Percentiles rank a stretch among this genome's conserved stretches.
These are phyloP conservation scores for Trichosanthes truncata DNA, from an alignment of 306 rosid genomes.

Conservation along the genomic window DNA sequence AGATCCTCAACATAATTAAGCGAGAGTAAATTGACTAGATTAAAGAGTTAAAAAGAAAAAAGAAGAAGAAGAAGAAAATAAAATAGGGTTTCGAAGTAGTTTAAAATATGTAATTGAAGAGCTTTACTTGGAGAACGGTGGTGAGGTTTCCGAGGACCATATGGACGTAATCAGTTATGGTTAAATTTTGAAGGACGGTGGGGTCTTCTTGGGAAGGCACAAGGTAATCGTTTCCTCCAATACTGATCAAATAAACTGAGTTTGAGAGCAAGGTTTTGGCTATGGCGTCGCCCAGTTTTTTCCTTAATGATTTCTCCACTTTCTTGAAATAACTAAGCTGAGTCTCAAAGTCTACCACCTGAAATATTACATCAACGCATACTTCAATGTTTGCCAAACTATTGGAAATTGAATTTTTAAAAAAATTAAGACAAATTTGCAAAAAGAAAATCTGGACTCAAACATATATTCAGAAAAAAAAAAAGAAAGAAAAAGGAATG, in stretches of 20 bases:
- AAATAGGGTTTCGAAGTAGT: too few relatives aligned
- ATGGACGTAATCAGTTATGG: slow-evolving; percentile 16
- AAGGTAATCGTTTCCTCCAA: slow-evolving; percentile 27
- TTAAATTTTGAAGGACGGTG: neutral
- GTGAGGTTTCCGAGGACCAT: slow-evolving; percentile 36
- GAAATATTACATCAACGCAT: neutral
- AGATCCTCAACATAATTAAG: too few relatives aligned
- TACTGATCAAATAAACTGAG: slow-evolving; percentile 33
- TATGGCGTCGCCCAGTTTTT: slow-evolving; percentile 20
- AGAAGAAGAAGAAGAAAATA: too few relatives aligned
- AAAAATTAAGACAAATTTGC: neutral
- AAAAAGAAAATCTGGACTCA: too few relatives aligned
- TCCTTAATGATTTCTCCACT: slow-evolving; percentile 11
- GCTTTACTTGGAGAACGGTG: slow-evolving; percentile 13
- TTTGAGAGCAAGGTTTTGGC: slow-evolving; percentile 18
- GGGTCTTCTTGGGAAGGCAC: neutral
- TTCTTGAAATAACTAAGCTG: slow-evolving; percentile 31
- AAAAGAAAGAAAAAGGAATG: too few relatives aligned
- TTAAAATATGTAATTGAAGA: too few relatives aligned
- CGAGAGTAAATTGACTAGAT: too few relatives aligned
- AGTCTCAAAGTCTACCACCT: slow-evolving; percentile 29
- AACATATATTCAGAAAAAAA: too few relatives aligned
- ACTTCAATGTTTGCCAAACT: too few relatives aligned
- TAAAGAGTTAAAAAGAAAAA: too few relatives aligned
- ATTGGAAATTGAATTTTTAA: too few relatives aligned